Percentiles rank a stretch among this genome's conserved stretches.
Conservation (phyloP, 2,329 filamentous ascomycete genomes). For the Teratosphaeria gauchensis region DNA sequence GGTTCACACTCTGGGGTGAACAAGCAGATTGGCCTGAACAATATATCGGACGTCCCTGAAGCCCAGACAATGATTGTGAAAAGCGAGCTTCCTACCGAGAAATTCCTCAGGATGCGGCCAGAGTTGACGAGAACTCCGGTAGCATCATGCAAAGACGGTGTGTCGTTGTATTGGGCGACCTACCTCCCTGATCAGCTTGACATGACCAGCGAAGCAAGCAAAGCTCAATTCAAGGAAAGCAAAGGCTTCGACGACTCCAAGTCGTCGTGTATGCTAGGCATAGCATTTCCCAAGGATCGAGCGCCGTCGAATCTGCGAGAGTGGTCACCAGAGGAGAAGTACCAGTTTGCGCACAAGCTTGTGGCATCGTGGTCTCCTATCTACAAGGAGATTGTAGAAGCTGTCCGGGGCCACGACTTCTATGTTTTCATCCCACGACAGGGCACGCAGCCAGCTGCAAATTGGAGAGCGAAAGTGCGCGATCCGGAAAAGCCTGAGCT, state of each 20-base stretch:
- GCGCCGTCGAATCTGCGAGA: background rate
- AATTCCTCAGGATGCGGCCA: background rate
- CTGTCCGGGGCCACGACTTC: background rate
- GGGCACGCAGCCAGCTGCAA: background rate
- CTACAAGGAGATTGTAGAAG: background rate
- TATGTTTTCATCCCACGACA: background rate
- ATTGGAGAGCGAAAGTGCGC: background rate
- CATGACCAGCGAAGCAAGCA: background rate
- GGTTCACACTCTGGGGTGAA: background rate
- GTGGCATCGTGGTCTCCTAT: background rate
- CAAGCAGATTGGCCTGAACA: background rate
- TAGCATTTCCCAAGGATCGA: background rate
- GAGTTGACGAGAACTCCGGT: background rate
- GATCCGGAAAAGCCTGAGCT: background rate
- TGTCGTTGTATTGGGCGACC: background rate
- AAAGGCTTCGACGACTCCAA: background rate
- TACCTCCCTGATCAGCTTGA: background rate
- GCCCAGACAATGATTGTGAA: background rate
- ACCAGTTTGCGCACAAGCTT: background rate
- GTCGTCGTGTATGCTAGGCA: background rate
- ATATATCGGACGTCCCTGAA: background rate
- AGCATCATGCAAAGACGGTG: background rate
- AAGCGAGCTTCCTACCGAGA: background rate
- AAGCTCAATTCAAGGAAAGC: background rate
- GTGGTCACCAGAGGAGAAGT: background rate